Base-by-base conservation (phyloP, 306 rosid genomes). In the Vicia villosa region DNA sequence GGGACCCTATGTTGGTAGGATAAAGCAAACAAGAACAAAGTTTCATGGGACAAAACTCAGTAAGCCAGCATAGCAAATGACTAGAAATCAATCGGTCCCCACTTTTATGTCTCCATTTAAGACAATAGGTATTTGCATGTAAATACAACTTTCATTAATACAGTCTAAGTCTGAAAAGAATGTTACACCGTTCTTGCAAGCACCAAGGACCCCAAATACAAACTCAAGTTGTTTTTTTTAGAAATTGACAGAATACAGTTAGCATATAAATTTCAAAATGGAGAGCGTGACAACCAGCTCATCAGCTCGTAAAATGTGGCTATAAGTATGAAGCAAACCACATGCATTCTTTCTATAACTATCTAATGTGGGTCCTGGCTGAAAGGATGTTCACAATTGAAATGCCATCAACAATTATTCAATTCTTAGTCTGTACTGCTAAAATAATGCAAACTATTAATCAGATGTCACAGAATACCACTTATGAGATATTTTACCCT, bases 41-140 rank as follows among this genome's bases (percentile, higher is more conserved):
- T 86, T 74, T 85, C 74, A 24, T 58, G 82, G 85, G 90, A 90
- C 95, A 86, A 81, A 75, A 66, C 79, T 74, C 74, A 83, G 78
- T 70, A 19, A 69, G 79, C 83, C 84, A 84, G 79, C 78, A 83
- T 74, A 78, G 77, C 85, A 83, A 83, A 82, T 81, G 90, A 81
- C 85, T 79, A 78, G 79, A 83, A 87, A 80, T 83, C 82, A 61
- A 86, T 79, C 70, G 92, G 98, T 86, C 96, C 98, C 96, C 94
- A 70, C 90, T 66, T 76, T 59, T 38, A 70, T 89, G 89, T 87
- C 83, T 80, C 80, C 82, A 15, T 77, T 72, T 45, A 72, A 75
- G 85, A 84, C 91, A 85, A 86, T 69, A 58, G 65, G 83, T 70
- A 70, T 71, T 83, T 70, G 74, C 83, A 17, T 80, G 69, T 74